Conservation (phyloP, 305 asterid genomes). For the Fraxinus paxiana region DNA sequence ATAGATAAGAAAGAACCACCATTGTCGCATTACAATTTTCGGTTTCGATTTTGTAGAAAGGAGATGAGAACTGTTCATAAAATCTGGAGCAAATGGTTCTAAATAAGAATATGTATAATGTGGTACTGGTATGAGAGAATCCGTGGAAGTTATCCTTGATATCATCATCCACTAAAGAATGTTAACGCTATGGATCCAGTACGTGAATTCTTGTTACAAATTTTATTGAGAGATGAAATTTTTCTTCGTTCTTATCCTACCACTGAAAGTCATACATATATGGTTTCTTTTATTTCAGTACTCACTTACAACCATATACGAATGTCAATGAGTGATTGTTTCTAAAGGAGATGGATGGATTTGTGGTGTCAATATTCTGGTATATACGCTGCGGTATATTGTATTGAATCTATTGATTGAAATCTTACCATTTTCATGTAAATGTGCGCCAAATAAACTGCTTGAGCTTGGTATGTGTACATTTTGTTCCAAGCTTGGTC, state of each 20-base stretch:
- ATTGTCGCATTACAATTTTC: neutral
- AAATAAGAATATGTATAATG: neutral
- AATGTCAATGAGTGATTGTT: neutral
- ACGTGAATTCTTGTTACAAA: neutral
- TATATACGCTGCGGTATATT: neutral
- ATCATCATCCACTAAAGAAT: neutral
- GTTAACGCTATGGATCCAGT: neutral
- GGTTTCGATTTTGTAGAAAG: neutral
- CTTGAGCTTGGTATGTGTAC: constrained; percentile 28
- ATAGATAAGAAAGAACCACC: neutral
- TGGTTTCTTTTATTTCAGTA: neutral
- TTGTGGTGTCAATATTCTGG: neutral
- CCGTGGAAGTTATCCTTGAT: neutral
- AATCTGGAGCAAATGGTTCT: neutral
- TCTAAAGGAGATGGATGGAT: neutral
- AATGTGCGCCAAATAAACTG: constrained; percentile 10
- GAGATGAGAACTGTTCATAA: neutral
- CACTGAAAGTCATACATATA: neutral
- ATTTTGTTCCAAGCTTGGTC: constrained; percentile 25
- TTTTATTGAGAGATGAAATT: neutral
- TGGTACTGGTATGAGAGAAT: neutral
- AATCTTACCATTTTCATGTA: neutral
- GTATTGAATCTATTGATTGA: constrained; percentile 2
- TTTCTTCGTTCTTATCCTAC: neutral
- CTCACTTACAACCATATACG: neutral